Evolutionary conservation across 2,329 filamentous ascomycete genomes (phyloP).

Genomic region (Pseudomassariella vexata): DNA sequence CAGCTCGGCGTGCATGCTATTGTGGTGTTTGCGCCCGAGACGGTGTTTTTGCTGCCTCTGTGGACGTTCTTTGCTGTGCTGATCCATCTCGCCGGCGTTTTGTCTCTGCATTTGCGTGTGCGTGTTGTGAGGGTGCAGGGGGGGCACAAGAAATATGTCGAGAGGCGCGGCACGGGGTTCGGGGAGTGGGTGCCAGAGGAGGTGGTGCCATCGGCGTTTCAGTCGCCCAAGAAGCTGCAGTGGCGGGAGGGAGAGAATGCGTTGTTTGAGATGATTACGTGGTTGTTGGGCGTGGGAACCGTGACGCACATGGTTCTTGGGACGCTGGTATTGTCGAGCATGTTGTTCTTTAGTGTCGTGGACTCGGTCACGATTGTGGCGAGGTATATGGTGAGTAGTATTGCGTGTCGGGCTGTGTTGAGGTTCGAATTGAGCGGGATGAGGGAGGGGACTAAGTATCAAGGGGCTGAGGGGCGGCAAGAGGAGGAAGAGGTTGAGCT

Average conservation of each 20-base stretch:
- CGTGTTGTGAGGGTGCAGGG: not conserved
- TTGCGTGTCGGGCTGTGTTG: not conserved
- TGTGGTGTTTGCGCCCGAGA: not conserved
- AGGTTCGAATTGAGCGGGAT: too few species aligned
- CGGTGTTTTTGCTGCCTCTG: not conserved
- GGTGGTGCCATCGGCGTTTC: not conserved
- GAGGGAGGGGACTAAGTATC: too few species aligned
- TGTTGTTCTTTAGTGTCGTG: not conserved
- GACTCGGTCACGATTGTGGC: not conserved
- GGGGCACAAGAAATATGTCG: too few species aligned
- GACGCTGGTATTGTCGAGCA: not conserved
- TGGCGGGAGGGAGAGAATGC: not conserved
- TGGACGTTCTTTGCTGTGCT: not conserved
- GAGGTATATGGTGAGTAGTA: not conserved
- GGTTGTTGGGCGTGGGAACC: not conserved
- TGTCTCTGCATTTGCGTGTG: not conserved
- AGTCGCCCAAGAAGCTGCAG: not conserved
- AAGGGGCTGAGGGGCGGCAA: too few species aligned
- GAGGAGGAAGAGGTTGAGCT: too few species aligned
- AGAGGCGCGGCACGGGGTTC: not conserved
- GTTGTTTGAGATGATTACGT: not conserved
- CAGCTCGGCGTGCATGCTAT: conserved; percentile 1
- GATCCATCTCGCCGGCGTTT: not conserved
- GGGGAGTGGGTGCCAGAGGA: not conserved
- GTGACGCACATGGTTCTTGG: not conserved